phyloP scores from a whole-genome alignment of 352 stramenopile genomes.

The Globisporangium abappressorium region DNA sequence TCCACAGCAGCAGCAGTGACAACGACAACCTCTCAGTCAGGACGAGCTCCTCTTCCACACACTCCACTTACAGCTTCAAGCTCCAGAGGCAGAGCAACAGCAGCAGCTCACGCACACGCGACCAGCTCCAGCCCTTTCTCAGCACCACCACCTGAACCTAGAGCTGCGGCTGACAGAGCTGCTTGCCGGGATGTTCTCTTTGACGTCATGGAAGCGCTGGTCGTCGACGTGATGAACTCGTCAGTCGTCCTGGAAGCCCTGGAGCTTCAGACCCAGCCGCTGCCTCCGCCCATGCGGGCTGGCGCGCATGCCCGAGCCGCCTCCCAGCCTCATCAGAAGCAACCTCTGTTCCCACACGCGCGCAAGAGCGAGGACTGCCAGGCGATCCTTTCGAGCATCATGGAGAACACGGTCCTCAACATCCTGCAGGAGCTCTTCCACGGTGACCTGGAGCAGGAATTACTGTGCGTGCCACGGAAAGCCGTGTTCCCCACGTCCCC shows the following conservation, averaged over 20 bases:
- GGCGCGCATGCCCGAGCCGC: conserved; percentile 16
- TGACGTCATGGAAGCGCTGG: conserved; percentile 54
- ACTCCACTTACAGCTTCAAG: conserved; percentile 13
- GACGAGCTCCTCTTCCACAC: neutral
- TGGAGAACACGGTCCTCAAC: conserved; percentile 83
- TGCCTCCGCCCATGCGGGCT: conserved; percentile 26
- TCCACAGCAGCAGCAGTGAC: neutral
- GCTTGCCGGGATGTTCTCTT: conserved; percentile 44
- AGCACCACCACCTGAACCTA: neutral
- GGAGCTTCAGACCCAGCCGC: conserved; percentile 31
- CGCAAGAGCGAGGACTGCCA: conserved; percentile 63
- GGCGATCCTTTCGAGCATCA: conserved; percentile 47
- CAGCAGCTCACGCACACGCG: neutral
- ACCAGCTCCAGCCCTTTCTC: conserved; percentile 3
- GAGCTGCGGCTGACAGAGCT: conserved; percentile 12
- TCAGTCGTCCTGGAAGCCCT: conserved; percentile 45
- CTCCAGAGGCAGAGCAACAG: neutral
- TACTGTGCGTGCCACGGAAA: conserved; percentile 65
- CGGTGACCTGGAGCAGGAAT: conserved; percentile 64
- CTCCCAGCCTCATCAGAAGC: conserved; percentile 4
- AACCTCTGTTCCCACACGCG: conserved; percentile 25
- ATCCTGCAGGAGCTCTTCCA: conserved; percentile 83
- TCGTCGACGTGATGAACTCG: conserved; percentile 57
- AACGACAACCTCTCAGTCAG: neutral
- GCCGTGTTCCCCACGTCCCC: conserved; percentile 38